phyloP scores from a whole-genome alignment of 192 early-diverging fungal genomes.

The Obelidium mucronatum region DNA sequence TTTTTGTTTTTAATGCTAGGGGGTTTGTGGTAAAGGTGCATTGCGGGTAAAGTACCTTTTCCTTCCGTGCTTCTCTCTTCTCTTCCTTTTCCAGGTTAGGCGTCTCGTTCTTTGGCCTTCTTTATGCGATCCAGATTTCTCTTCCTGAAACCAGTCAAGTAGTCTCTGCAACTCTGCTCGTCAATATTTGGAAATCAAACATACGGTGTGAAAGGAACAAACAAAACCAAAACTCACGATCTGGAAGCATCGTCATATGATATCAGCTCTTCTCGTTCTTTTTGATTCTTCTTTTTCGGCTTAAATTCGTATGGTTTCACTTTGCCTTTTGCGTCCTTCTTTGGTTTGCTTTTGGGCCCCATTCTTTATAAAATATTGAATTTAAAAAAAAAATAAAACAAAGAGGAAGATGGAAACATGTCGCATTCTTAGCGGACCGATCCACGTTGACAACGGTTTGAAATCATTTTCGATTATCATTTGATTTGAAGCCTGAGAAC shows the following conservation, averaged over 20 bases:
- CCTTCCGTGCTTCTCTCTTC: constrained; percentile 40
- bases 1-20: too few species aligned
- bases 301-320: neutral
- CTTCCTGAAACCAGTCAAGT: constrained; percentile 59
- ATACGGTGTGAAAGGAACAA: neutral
- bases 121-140: constrained; percentile 53
- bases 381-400: too few species aligned
- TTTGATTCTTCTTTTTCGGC: neutral
- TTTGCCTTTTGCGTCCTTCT: neutral
- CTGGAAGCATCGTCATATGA: neutral
- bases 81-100: constrained; percentile 36
- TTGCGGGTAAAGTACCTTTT: constrained; percentile 37
- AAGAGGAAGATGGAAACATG: too few species aligned
- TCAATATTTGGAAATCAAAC: neutral
- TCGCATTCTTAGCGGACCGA: too few species aligned
- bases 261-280: neutral
- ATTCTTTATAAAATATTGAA: too few species aligned
- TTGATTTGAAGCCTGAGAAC: too few species aligned
- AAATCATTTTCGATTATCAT: too few species aligned
- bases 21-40: neutral
- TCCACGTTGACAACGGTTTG: too few species aligned
- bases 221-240: neutral
- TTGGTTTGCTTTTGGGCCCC: neutral
- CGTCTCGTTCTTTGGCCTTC: constrained; percentile 35
- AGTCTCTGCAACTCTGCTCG: constrained; percentile 41